Base-by-base conservation (phyloP, 257 asterid species). In the Knoxia roxburghii region DNA sequence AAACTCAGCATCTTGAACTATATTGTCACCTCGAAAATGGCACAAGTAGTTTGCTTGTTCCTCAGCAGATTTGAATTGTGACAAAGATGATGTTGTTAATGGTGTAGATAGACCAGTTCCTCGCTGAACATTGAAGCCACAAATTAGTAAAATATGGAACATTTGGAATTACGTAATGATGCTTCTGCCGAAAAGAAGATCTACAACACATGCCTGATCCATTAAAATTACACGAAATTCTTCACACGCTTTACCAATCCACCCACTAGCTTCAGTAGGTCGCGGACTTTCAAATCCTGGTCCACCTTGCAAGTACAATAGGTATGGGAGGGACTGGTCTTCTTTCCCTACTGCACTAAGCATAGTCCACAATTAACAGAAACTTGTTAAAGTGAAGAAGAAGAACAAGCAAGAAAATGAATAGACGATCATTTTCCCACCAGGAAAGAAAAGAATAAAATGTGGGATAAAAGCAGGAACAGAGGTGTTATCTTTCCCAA, bases 31-130 rank as follows among this genome's bases (percentile, higher is more conserved):
- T 80, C 99, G 90, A 69, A 93, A 93, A 75, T 90, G 90, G 70
- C 63, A 81, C 81, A 93, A 77, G 79, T 85, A 93, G 74, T 81
- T 80, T 6, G 79, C 83, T 78, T 90, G 87, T 76, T 80, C 85
- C 76, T 64, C 80, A 12, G 96, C 81, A 52, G 90, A 85, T 39
- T 81, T 79, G 63, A 90, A 66, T 72, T 93, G 99, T 15, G 87
- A 79, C 96, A 93, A 88, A 11, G 97, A 86, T 33, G 99, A 86
- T 70, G 94, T 48, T 29, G 95, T 79, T 58, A 90, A 74, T 27
- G 99, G 88, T 30, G 97, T 86, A 60, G 99, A 93, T 76, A 88
- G 74, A 69, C 99, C 99, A 65, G 99, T 93, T 77, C 99, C 99
- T 65, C 99, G 86, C 99, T 93, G 95, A 73, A 71, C 43, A 26